Evolutionary conservation across 164 flowering plant genomes (phyloP).

Genomic region (Berberis vulgaris): DNA sequence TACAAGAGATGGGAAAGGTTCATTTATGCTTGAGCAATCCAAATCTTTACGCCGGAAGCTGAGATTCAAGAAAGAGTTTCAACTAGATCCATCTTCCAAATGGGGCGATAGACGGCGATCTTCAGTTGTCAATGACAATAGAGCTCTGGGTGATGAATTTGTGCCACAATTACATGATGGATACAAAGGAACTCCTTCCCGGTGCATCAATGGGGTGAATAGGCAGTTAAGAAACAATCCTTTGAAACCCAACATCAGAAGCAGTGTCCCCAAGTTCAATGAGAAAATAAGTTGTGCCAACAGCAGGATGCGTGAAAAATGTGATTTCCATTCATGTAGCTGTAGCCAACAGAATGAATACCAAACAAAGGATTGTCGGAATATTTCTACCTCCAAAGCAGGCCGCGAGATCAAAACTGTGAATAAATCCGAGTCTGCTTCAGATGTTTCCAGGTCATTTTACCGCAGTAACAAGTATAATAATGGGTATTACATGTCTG

Average conservation of each 20-base stretch:
- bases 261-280: slow-evolving; percentile 31
- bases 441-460: slow-evolving; percentile 49
- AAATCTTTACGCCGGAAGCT: slow-evolving; percentile 39
- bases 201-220: slow-evolving; percentile 34
- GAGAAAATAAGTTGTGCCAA: slow-evolving; percentile 48
- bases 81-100: slow-evolving; percentile 31
- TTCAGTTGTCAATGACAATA: slow-evolving; percentile 23
- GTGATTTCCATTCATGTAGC: slow-evolving; percentile 53
- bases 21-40: slow-evolving; percentile 36
- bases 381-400: slow-evolving; percentile 28
- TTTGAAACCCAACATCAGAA: slow-evolving; percentile 38
- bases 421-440: slow-evolving; percentile 34
- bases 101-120: slow-evolving; percentile 43
- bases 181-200: slow-evolving; percentile 25
- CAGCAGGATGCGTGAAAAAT: slow-evolving; percentile 44
- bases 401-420: slow-evolving; percentile 36
- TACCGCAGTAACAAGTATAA: slow-evolving; percentile 40
- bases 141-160: slow-evolving; percentile 22
- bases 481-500: slow-evolving; percentile 35
- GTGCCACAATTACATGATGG: slow-evolving; percentile 33
- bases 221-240: slow-evolving; percentile 38
- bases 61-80: slow-evolving; percentile 37
- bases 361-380: slow-evolving; percentile 25
- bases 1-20: slow-evolving; percentile 31
- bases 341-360: slow-evolving; percentile 44